Percentiles rank a stretch among this genome's conserved stretches.
Conservation (phyloP, 306 rosid species). For the apple (Malus domestica) region DNA sequence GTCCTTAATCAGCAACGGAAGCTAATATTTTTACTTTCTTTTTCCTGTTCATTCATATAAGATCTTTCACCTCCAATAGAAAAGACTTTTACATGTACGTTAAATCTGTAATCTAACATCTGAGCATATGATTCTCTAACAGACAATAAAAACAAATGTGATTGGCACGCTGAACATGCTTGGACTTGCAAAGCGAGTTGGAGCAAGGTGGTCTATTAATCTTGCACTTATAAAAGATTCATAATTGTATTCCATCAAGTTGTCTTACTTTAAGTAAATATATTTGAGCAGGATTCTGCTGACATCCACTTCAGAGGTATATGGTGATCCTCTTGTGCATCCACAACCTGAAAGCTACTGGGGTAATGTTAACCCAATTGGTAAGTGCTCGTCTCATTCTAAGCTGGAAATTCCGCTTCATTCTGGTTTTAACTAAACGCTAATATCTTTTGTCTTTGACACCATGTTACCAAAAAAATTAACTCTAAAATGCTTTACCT, state of each 20-base stretch:
- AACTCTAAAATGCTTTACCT: background rate
- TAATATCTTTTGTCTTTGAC: too few relatives aligned
- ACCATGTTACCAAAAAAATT: too few relatives aligned
- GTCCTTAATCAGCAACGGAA: background rate
- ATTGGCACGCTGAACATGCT: constrained; percentile 96
- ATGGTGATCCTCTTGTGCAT: constrained; percentile 93
- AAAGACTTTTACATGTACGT: background rate
- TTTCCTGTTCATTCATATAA: background rate
- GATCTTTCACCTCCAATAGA: background rate
- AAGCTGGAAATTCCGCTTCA: constrained; percentile 3
- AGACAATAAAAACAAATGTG: constrained; percentile 96
- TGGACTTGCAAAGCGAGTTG: constrained; percentile 97
- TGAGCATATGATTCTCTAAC: constrained; percentile 24
- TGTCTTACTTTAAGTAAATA: constrained; percentile 15
- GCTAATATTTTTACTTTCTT: background rate
- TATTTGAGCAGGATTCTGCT: constrained; percentile 71
- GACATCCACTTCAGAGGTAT: constrained; percentile 95
- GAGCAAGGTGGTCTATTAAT: constrained; percentile 59
- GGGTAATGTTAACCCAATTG: constrained; percentile 98
- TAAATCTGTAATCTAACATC: constrained; percentile 17
- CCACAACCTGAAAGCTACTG: constrained; percentile 90
- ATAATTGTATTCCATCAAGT: constrained; percentile 7
- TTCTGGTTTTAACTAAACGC: background rate
- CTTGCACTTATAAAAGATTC: background rate
- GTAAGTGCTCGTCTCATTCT: constrained; percentile 41